Evolutionary conservation across 2,329 filamentous ascomycete species (phyloP).

Genomic region (Aspergillus cejpii): DNA sequence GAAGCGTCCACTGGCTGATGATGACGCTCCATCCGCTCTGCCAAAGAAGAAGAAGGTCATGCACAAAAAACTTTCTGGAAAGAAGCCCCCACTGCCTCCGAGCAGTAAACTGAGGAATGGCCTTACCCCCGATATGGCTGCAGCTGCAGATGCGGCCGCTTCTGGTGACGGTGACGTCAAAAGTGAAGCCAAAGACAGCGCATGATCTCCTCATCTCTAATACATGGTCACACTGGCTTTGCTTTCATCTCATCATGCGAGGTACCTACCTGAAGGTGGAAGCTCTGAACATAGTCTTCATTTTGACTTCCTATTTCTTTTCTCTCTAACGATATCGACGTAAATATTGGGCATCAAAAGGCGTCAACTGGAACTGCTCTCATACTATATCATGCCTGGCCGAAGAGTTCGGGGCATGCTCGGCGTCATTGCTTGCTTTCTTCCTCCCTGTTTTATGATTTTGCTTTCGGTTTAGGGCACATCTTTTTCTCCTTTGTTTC

Average conservation of each 20-base stretch:
- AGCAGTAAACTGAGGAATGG: constrained; percentile 40
- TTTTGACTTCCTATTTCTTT: constrained; percentile 6
- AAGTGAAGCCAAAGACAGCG: constrained; percentile 30
- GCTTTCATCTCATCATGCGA: not conserved
- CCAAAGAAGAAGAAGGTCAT: constrained; percentile 47
- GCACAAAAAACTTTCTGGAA: constrained; percentile 33
- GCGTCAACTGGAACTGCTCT: constrained; percentile 20
- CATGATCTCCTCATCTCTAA: constrained; percentile 2
- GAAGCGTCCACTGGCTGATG: constrained; percentile 35
- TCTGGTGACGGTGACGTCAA: constrained; percentile 30
- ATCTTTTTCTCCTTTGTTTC: constrained; percentile 11
- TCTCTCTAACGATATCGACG: constrained; percentile 21
- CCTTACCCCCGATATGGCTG: constrained; percentile 32
- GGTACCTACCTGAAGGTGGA: constrained; percentile 10
- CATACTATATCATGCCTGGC: constrained; percentile 12
- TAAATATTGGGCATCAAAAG: constrained; percentile 25
- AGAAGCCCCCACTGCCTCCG: constrained; percentile 32
- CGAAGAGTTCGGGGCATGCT: constrained; percentile 18
- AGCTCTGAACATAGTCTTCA: constrained; percentile 17
- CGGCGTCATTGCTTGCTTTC: constrained; percentile 16
- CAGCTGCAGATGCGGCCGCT: constrained; percentile 22
- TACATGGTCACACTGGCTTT: constrained; percentile 1
- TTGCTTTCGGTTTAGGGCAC: constrained; percentile 8
- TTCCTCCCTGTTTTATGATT: too few relatives aligned
- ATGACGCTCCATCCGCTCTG: constrained; percentile 41